Percentiles rank a stretch among this genome's conserved stretches.
Evolutionary conservation across 2,329 filamentous ascomycete species (phyloP).

Genomic region (Alternaria consortialis): DNA sequence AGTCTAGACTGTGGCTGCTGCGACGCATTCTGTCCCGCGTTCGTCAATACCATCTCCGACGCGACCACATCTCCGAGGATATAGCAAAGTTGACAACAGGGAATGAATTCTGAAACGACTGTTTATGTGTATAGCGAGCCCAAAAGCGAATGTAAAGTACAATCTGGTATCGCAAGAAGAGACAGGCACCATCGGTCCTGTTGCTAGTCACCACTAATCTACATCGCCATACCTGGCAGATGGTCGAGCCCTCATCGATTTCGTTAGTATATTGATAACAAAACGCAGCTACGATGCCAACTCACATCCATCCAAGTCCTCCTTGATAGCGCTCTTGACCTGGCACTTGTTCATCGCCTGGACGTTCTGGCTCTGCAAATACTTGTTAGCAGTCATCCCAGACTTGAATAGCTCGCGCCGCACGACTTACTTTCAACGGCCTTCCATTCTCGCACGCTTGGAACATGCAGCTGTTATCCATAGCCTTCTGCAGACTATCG

Average conservation of each 20-base stretch:
- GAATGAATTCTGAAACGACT: conserved; percentile 3
- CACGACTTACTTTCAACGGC: conserved; percentile 30
- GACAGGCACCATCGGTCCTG: neutral
- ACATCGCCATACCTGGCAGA: conserved; percentile 12
- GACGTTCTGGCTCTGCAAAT: neutral
- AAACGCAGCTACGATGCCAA: neutral
- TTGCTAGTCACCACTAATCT: neutral
- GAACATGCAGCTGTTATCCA: conserved; percentile 41
- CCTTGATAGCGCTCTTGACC: conserved; percentile 31
- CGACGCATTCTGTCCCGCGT: neutral
- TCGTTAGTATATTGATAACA: neutral
- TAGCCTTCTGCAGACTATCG: conserved; percentile 35
- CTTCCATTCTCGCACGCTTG: conserved; percentile 32
- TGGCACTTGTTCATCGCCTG: conserved; percentile 34
- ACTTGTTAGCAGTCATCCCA: neutral
- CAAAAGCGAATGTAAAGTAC: neutral
- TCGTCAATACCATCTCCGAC: neutral
- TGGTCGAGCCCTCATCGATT: neutral
- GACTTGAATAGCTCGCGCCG: conserved; percentile 7
- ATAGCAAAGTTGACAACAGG: neutral
- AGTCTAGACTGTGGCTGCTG: conserved; percentile 1
- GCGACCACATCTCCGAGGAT: neutral
- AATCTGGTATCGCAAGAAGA: neutral
- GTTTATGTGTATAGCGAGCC: conserved; percentile 1
- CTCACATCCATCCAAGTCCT: conserved; percentile 38